Conservation (phyloP, 2,329 filamentous ascomycete genomes). For the Exophiala dermatitidis region DNA sequence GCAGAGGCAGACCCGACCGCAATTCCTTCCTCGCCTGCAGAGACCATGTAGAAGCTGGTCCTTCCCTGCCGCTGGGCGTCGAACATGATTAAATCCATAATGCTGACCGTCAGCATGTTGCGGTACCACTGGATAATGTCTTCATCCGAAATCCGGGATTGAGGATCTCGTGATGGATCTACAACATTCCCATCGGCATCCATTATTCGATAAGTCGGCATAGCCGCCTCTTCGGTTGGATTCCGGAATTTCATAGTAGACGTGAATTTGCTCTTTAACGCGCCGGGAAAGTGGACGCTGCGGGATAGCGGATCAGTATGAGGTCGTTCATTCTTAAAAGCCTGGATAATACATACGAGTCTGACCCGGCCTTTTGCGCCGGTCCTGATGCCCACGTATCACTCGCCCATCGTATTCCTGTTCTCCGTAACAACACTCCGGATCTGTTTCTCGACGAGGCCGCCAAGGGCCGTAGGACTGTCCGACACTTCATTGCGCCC, state of each 20-base stretch:
- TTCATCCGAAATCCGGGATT: slow-evolving; percentile 52
- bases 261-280: slow-evolving; percentile 88
- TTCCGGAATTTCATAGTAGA: slow-evolving; percentile 68
- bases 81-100: slow-evolving; percentile 98
- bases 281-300: slow-evolving; percentile 75
- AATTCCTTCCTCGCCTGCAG: slow-evolving; percentile 88
- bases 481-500: slow-evolving; percentile 14
- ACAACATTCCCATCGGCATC: slow-evolving; percentile 81
- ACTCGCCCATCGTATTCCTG: slow-evolving; percentile 21
- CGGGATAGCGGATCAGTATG: slow-evolving; percentile 11
- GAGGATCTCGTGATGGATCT: slow-evolving; percentile 61
- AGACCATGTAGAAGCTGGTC: slow-evolving; percentile 94
- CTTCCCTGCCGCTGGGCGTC: slow-evolving; percentile 94
- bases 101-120: slow-evolving; percentile 62
- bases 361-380: slow-evolving; percentile 40
- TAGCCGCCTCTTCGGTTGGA: slow-evolving; percentile 63
- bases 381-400: slow-evolving; percentile 20
- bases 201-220: slow-evolving; percentile 86
- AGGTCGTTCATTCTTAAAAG: neutral
- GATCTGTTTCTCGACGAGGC: slow-evolving; percentile 6
- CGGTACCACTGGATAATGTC: slow-evolving; percentile 57
- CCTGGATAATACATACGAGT: slow-evolving; percentile 43
- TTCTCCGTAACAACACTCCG: slow-evolving; percentile 5
- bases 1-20: slow-evolving; percentile 83
- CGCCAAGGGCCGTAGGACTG: slow-evolving; percentile 9